Base-by-base conservation (phyloP, 1,284 basidiomycete genomes). In the Malassezia arunalokei region DNA sequence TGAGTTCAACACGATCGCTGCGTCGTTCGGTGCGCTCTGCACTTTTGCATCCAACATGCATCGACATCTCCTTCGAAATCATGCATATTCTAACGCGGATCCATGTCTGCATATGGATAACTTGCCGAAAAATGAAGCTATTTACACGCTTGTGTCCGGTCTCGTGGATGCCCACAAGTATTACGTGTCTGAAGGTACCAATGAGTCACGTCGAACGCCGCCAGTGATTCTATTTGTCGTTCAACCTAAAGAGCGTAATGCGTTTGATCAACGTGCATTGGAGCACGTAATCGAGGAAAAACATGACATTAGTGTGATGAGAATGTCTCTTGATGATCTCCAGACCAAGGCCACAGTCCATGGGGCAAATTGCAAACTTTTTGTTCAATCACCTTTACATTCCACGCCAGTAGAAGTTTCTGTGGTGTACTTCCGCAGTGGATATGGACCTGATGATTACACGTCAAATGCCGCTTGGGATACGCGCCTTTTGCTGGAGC, bases 1-100 rank as follows among this genome's bases (percentile, higher is more conserved):
- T 47, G 94, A 98, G 74, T 94, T 96, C 76, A 98, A 98, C 73
- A 96, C 92, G 5, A 92, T 96, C 61, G 88, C 90, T 0, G 82
- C 85, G 0, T 89, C 87, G 1, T 95, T 96, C 69, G 92, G 90
- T 1, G 74, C 83, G 0, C 77, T 96, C 12, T 87, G 86, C 3
- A 80, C 88, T 55, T 80, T 79, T 39, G 79, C 82, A 6, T 80
- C 84, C 14, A 80, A 80, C 24, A 74, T 96, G 68, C 92, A 96
- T 74, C 63, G 57, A 76, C 64, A 58, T 15, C 41, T 66, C 2
- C 49, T 45, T 7, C 54, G 55, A 42, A 38, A 56, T 5, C 45
- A 33, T 14, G 75, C 77, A 2, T 89, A 87, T 72, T 86, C 79
- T 59, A 75, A 77, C 15, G 64, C 76, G 5, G 83, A 82, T 1